phyloP scores from a whole-genome alignment of 257 asterid genomes.

The Solanum pennellii region DNA sequence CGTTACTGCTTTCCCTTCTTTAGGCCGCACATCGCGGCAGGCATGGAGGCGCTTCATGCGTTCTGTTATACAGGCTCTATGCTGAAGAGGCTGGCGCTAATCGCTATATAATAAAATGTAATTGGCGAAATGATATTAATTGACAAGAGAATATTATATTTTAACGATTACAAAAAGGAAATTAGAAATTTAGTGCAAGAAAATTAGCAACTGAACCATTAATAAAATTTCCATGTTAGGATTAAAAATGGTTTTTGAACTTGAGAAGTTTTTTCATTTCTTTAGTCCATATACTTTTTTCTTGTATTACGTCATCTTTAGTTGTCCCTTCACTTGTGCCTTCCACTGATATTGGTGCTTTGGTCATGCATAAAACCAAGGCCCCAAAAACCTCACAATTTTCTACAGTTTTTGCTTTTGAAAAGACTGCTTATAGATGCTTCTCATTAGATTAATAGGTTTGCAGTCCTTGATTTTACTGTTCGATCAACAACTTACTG shows the following conservation, averaged over 20 bases:
- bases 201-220: not conserved
- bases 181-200: not conserved
- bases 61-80: not conserved
- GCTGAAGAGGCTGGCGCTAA: not conserved
- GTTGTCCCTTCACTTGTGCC: not conserved
- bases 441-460: not conserved
- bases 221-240: not conserved
- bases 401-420: not conserved
- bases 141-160: not conserved
- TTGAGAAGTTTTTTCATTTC: not conserved
- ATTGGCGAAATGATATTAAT: not conserved
- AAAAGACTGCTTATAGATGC: not conserved
- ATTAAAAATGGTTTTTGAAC: not conserved
- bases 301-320: not conserved
- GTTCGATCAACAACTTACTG: not conserved
- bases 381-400: not conserved
- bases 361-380: not conserved
- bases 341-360: not conserved
- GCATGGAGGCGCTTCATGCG: not conserved
- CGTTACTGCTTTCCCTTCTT: not conserved
- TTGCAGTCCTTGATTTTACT: not conserved
- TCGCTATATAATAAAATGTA: not conserved
- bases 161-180: not conserved
- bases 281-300: not conserved
- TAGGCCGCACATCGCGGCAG: not conserved